Evolutionary conservation across 2,329 filamentous ascomycete species (phyloP).

Genomic region (Colletotrichum orchidophilum): DNA sequence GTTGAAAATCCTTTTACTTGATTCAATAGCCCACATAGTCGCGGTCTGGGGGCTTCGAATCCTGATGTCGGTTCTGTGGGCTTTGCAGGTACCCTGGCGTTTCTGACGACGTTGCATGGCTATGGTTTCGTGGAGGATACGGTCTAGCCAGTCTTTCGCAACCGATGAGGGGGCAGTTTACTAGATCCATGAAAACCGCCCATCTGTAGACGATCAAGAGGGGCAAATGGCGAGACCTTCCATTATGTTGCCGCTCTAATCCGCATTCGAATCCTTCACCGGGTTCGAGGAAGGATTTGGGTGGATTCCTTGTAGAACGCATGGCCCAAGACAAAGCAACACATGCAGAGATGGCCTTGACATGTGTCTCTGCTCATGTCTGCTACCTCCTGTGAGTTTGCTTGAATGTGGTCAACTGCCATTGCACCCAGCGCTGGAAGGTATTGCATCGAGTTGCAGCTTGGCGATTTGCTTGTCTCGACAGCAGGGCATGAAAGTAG

Average conservation of each 20-base stretch:
- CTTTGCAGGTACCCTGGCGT: not conserved
- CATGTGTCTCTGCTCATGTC: not conserved
- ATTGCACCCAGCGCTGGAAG: not conserved
- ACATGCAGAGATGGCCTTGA: not conserved
- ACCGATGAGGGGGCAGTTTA: not conserved
- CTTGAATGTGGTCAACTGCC: not conserved
- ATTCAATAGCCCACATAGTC: not conserved
- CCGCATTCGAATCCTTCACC: not conserved
- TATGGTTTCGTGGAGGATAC: not conserved
- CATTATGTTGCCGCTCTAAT: slow-evolving; percentile 17
- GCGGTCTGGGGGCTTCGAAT: not conserved
- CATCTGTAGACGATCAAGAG: not conserved
- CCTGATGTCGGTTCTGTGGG: not conserved
- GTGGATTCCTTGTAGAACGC: not conserved
- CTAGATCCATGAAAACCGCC: not conserved
- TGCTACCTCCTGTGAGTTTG: not conserved
- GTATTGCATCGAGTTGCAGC: not conserved
- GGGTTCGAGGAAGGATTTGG: not conserved
- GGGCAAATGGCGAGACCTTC: not conserved
- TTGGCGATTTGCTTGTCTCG: slow-evolving; percentile 22
- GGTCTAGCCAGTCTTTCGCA: not conserved
- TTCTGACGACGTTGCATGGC: not conserved
- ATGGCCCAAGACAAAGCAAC: not conserved
- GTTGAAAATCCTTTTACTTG: not conserved
- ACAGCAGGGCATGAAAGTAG: not conserved